phyloP scores from a whole-genome alignment of 1,284 basidiomycete genomes.

The Xerocomus nothofagi region DNA sequence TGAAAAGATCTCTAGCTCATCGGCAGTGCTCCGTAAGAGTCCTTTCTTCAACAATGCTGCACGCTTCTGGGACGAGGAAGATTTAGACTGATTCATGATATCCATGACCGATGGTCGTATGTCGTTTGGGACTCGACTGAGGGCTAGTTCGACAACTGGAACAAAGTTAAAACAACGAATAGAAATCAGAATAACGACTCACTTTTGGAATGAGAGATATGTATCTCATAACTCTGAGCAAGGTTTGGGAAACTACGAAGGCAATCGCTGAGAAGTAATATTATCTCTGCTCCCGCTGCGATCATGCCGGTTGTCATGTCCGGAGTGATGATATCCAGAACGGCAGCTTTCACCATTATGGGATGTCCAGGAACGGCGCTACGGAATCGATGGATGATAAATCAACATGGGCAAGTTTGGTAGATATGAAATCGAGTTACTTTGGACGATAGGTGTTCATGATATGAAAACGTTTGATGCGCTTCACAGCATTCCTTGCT shows the following conservation, averaged over 20 bases:
- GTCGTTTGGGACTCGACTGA: slow-evolving; percentile 58
- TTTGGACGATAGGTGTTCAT: slow-evolving; percentile 68
- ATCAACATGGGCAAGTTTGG: neutral
- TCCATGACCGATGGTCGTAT: slow-evolving; percentile 55
- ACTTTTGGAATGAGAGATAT: slow-evolving; percentile 75
- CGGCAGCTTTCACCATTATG: slow-evolving; percentile 64
- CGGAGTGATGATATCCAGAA: slow-evolving; percentile 78
- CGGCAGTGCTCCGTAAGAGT: slow-evolving; percentile 56
- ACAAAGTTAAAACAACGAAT: neutral
- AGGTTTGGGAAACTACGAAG: slow-evolving; percentile 71
- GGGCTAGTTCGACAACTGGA: slow-evolving; percentile 62
- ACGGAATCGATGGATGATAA: neutral
- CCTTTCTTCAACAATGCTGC: slow-evolving; percentile 65
- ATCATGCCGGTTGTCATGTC: slow-evolving; percentile 60
- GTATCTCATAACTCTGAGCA: slow-evolving; percentile 63
- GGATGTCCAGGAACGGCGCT: slow-evolving; percentile 72
- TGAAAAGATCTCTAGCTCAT: slow-evolving; percentile 68
- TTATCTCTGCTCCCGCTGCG: slow-evolving; percentile 68
- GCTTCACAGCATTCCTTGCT: slow-evolving; percentile 66
- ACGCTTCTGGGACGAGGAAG: slow-evolving; percentile 66
- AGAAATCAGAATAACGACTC: slow-evolving; percentile 25
- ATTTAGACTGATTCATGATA: slow-evolving; percentile 62
- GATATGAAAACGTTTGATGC: slow-evolving; percentile 92
- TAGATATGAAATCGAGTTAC: slow-evolving; percentile 39
- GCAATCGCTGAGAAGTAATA: slow-evolving; percentile 64